Conservation (phyloP, 768 basidiomycete species). For the Harrya chromipes region DNA sequence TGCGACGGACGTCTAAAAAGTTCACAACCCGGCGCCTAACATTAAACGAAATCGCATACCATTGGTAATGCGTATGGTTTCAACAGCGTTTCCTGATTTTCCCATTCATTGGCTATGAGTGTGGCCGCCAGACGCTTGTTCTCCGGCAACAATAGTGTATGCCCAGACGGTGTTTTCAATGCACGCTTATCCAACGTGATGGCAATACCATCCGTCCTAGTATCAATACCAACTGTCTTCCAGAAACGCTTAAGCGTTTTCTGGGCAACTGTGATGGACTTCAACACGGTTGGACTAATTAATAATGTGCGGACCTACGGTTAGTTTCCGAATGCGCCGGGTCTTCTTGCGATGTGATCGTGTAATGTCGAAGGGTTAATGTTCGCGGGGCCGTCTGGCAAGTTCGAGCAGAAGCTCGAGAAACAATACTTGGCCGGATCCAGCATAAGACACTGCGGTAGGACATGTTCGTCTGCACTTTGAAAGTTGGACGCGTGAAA, state of each 20-base stretch:
- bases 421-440: slow-evolving; percentile 2
- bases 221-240: slow-evolving; percentile 83
- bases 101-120: slow-evolving; percentile 95
- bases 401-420: background rate
- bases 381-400: background rate
- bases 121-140: slow-evolving; percentile 72
- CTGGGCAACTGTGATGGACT: slow-evolving; percentile 58
- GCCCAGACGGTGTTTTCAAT: slow-evolving; percentile 88
- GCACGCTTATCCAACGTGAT: slow-evolving; percentile 81
- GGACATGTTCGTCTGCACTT: slow-evolving; percentile 1
- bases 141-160: slow-evolving; percentile 65
- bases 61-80: slow-evolving; percentile 91
- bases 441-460: slow-evolving; percentile 5
- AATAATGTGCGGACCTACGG: slow-evolving; percentile 54
- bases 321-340: slow-evolving; percentile 59
- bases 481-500: background rate
- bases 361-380: slow-evolving; percentile 10
- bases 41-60: slow-evolving; percentile 43
- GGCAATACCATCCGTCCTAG: slow-evolving; percentile 47
- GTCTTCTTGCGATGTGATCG: slow-evolving; percentile 33
- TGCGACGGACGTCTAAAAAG: slow-evolving; percentile 77
- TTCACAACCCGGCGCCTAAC: slow-evolving; percentile 7
- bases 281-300: slow-evolving; percentile 1
- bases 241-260: slow-evolving; percentile 88
- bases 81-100: slow-evolving; percentile 79